Evolutionary conservation across 2,329 filamentous ascomycete species (phyloP).

Genomic region (Colletotrichum costaricense): DNA sequence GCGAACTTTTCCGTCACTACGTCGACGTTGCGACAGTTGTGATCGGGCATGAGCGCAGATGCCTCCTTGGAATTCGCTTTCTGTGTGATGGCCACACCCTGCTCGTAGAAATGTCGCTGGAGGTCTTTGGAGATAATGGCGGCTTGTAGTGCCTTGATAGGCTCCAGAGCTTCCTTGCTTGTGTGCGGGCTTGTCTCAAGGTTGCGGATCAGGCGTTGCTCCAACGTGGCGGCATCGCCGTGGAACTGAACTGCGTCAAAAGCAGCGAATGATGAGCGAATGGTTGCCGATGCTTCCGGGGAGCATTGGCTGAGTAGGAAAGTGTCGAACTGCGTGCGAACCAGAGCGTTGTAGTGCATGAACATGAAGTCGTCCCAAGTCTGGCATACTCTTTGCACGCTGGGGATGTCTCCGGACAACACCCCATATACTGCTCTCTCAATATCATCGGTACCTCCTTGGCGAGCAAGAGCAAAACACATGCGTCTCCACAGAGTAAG

Average conservation of each 20-base stretch:
- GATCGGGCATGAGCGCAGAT: conserved; percentile 43
- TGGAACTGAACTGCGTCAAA: conserved; percentile 75
- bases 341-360: conserved; percentile 85
- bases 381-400: conserved; percentile 80
- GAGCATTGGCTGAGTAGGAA: conserved; percentile 71
- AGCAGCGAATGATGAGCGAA: conserved; percentile 68
- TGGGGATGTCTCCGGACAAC: conserved; percentile 84
- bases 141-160: conserved; percentile 81
- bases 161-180: conserved; percentile 68
- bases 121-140: conserved; percentile 76
- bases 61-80: conserved; percentile 48
- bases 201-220: conserved; percentile 68
- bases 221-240: conserved; percentile 63
- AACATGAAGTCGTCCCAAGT: conserved; percentile 91
- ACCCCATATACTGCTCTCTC: conserved; percentile 92
- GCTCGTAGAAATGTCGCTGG: conserved; percentile 67
- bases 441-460: conserved; percentile 77
- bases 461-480: conserved; percentile 78
- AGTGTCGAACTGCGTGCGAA: conserved; percentile 82
- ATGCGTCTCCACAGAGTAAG: conserved; percentile 80
- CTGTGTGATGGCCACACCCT: conserved; percentile 64
- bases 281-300: conserved; percentile 61
- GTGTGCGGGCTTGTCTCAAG: conserved; percentile 69
- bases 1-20: conserved; percentile 61
- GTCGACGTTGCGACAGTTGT: conserved; percentile 41